Base-by-base conservation (phyloP, 257 asterid genomes). In the Apocynum venetum region DNA sequence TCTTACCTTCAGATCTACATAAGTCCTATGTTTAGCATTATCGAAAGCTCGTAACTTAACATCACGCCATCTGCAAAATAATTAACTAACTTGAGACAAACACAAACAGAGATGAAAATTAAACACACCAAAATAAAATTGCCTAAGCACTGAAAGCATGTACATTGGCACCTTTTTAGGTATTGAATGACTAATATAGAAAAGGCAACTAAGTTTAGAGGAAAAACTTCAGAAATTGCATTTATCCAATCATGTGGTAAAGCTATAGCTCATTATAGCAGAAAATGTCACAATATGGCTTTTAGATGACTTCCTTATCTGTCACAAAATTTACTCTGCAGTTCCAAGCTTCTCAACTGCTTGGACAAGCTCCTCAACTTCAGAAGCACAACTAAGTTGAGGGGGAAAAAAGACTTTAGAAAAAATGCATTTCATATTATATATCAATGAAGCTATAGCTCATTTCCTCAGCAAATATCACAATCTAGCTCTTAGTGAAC, bases 41-140 rank as follows among this genome's bases (percentile, higher is more conserved):
- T 92, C 97, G 60, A 95, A 95, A 74, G 98, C 98, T 74, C 97
- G 86, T 81, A 95, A 86, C 87, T 95, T 95, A 19, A 95, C 98
- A 57, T 92, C 98, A 0, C 98, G 98, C 98, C 98, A 95, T 81
- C 98, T 94, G 91, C 89, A 79, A 80, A 67, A 83, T 2, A 72
- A 72, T 38, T 19, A 43, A 36, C 44, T 67, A 46, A 57, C 55
- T 55, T 64, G 57, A 69, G 52, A 53, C 4, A 12, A 65, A 44
- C 76, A 51, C 44, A 68, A 47, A 55, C 5, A 11, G 12, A 11
- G 60, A 76, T 59, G 59, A 19, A 65, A 75, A 60, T 17, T 11
- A 55, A 46, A 14, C 49, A 20, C 36, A 38, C 36, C 20, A 14
- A 48, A 61, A 81, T 31, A 66, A 43, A 17, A 11, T 14, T 60